These are phyloP conservation scores for Zizania latifolia DNA, from an alignment of 176 grass and related monocot genomes.

Conservation along the genomic window DNA sequence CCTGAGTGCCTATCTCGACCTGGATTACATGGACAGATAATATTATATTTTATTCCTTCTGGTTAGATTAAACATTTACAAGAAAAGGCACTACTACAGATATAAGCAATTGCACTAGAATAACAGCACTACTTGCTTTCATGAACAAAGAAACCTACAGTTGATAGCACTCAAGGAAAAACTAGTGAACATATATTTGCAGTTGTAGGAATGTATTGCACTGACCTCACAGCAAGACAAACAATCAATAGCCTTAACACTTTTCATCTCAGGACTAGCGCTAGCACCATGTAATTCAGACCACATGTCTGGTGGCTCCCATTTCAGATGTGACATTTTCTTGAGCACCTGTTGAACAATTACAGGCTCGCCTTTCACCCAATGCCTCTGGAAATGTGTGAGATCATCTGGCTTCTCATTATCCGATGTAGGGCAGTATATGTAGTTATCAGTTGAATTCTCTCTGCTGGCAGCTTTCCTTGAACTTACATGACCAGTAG, in stretches of 20 bases:
- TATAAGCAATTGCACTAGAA: neutral
- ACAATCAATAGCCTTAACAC: conserved; percentile 43
- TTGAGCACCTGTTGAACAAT: conserved; percentile 52
- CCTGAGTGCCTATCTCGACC: conserved; percentile 38
- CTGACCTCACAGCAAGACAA: conserved; percentile 69
- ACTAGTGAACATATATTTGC: neutral
- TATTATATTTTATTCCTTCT: neutral
- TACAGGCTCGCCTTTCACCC: conserved; percentile 77
- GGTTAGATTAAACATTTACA: neutral
- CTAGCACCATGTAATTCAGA: conserved; percentile 26
- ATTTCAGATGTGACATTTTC: conserved; percentile 47
- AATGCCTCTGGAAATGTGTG: conserved; percentile 70
- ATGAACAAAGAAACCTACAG: neutral
- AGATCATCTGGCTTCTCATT: conserved; percentile 38
- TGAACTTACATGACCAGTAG: conserved; percentile 28
- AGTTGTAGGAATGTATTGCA: neutral
- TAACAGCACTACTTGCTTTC: neutral
- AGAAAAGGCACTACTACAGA: neutral
- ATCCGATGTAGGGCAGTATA: conserved; percentile 56
- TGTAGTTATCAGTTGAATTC: conserved; percentile 49
- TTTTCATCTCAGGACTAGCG: conserved; percentile 14
- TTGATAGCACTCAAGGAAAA: neutral
- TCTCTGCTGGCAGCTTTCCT: conserved; percentile 55
- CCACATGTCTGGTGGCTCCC: conserved; percentile 63
- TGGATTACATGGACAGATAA: conserved; percentile 24